Evolutionary conservation across 202 grass and related monocot genomes (phyloP).

Genomic region (Brachypodium distachyon): DNA sequence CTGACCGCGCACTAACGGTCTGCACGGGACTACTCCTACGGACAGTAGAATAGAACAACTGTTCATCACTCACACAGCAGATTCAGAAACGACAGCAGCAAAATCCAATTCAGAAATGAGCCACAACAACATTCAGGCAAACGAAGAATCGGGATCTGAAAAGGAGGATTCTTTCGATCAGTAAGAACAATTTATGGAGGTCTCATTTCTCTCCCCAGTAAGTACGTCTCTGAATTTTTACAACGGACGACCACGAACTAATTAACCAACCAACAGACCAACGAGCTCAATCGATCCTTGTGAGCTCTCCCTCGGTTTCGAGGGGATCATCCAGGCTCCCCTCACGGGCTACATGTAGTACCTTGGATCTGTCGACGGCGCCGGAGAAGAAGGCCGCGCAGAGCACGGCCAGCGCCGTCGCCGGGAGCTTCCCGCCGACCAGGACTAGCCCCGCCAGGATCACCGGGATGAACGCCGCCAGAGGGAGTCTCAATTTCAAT

Average conservation of each 20-base stretch:
- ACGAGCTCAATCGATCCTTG: background rate
- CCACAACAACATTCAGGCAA: background rate
- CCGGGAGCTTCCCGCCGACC: conserved; percentile 44
- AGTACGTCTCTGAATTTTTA: conserved; percentile 4
- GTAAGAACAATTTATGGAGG: background rate
- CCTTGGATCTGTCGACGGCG: conserved; percentile 14
- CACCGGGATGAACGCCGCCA: conserved; percentile 21
- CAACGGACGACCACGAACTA: background rate
- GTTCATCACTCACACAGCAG: background rate
- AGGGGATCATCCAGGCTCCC: background rate
- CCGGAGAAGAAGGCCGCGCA: conserved; percentile 37
- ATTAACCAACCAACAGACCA: too few species aligned
- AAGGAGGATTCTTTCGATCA: too few species aligned
- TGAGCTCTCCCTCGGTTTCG: background rate
- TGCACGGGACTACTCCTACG: too few species aligned
- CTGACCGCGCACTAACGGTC: background rate
- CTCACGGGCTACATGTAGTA: background rate
- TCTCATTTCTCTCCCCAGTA: background rate
- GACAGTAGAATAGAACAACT: too few species aligned
- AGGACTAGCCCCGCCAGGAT: conserved; percentile 59
- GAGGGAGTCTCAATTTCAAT: background rate
- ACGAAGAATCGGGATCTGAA: too few species aligned
- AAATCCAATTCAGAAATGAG: too few species aligned
- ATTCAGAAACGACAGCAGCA: background rate
- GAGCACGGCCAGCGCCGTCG: conserved; percentile 46